Evolutionary conservation across 164 flowering plant species (phyloP).

Genomic region (Vitis cinerea): DNA sequence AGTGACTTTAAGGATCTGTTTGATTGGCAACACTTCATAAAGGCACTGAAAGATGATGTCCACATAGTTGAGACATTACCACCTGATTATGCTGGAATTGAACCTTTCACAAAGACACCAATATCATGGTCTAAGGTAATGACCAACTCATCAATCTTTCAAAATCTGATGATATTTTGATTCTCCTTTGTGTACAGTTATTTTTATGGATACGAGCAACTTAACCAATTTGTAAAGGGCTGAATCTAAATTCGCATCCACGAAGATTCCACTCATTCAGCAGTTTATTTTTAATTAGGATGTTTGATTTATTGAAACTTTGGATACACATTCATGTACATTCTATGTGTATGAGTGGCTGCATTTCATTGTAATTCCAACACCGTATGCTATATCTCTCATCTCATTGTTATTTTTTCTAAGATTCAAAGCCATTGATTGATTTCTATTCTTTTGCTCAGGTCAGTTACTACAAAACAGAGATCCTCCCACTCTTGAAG

Average conservation of each 20-base stretch:
- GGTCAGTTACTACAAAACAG: constrained; percentile 81
- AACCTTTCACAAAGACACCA: constrained; percentile 84
- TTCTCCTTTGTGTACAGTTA: too few species aligned
- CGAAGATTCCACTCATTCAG: neutral
- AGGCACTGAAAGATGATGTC: constrained; percentile 74
- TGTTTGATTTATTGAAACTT: neutral
- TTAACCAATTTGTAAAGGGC: neutral
- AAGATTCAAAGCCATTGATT: neutral
- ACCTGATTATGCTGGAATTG: constrained; percentile 51
- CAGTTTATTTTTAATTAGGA: neutral
- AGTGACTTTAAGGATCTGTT: constrained; percentile 98
- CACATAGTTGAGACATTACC: constrained; percentile 84
- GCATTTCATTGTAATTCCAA: neutral
- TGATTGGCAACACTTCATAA: constrained; percentile 93
- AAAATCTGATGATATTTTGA: too few species aligned
- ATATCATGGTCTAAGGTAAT: constrained; percentile 98
- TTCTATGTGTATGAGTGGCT: neutral
- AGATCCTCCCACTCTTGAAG: constrained; percentile 82
- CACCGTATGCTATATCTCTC: neutral
- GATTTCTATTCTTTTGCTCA: constrained; percentile 25
- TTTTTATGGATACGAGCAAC: neutral
- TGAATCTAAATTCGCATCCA: neutral
- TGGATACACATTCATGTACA: neutral
- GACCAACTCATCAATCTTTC: neutral
- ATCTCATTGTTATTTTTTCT: neutral